Evolutionary conservation across 805 yeast genomes (phyloP), one percentile per base, ranked within the genome.

Genomic region (Candida railenensis): DNA sequence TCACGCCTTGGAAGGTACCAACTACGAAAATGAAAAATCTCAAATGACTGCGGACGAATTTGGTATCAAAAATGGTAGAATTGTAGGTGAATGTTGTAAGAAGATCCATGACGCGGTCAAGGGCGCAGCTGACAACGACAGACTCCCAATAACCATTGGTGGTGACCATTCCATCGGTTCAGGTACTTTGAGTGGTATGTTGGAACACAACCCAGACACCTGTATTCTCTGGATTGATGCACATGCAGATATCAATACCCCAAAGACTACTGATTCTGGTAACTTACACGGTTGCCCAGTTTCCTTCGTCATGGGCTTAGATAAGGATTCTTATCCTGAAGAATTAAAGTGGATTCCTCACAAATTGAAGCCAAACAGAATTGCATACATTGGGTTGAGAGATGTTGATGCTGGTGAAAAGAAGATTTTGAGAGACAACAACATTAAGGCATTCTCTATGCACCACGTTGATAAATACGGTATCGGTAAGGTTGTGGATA

Each of bases 131-230:
- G 39, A 52, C n/a, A 52, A 61, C 15, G 69, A 72, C 18, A 61
- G 73, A 25, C 74, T 94, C 48, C 94, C 96, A 5, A 69, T 92
- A 45, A 89, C 97, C 2, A 65, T 92, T 44, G 99, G 99, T 43
- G 99, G 99, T 45, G 99, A 92, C 67, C 99, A 92, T 65, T 89
- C 97, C 7, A 86, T 92, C 53, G 98, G 96, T 43, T 89, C 92
- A 58, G 96, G 96, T 42, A 90, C 97, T 8, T 85, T 92, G 32
- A 76, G 89, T 25, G 98, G 95, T 2, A 87, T 91, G 28, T 75
- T 89, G 51, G 81, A 80, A 15, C 78, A 80, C 53, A 74, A 85
- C 63, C 96, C 97, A 16, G 89, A 91, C 55, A 89, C 96, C 22
- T 90, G 96, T 58, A 74, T 92, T 34, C 63, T 92, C 51, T 92